phyloP scores from a whole-genome alignment of 495 filamentous ascomycete species.

The Paragyromitra xinjiangensis region DNA sequence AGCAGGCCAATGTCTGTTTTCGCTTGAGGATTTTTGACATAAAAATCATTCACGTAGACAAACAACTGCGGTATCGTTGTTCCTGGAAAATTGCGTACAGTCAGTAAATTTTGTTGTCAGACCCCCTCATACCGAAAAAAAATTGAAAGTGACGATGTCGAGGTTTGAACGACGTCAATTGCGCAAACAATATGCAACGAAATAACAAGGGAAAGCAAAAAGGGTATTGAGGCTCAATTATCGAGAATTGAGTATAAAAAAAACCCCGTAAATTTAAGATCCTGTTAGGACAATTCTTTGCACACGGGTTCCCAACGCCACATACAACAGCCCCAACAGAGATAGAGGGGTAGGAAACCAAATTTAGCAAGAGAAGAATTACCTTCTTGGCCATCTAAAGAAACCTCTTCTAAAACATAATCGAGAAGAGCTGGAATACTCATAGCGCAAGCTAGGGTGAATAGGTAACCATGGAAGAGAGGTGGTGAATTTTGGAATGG shows the following conservation, averaged over 20 bases:
- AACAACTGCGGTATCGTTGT: conserved; percentile 55
- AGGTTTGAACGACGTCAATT: conserved; percentile 51
- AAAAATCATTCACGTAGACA: conserved; percentile 57
- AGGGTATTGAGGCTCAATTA: conserved; percentile 53
- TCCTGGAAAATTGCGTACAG: conserved; percentile 36
- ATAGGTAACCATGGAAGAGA: conserved; percentile 32
- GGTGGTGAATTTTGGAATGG: conserved; percentile 26
- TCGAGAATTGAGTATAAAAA: conserved; percentile 17
- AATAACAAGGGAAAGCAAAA: conserved; percentile 43
- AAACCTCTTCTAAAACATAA: conserved; percentile 56
- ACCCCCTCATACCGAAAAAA: conserved; percentile 10
- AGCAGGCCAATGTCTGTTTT: conserved; percentile 41
- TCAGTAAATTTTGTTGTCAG: conserved; percentile 19
- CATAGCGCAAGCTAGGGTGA: conserved; percentile 46
- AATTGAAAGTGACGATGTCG: conserved; percentile 46
- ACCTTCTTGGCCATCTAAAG: conserved; percentile 57
- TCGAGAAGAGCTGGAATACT: conserved; percentile 56
- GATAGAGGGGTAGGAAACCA: neutral
- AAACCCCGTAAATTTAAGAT: conserved; percentile 3
- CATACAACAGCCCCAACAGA: conserved; percentile 29
- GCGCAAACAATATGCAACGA: conserved; percentile 34
- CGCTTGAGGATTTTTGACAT: conserved; percentile 50
- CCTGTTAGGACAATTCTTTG: conserved; percentile 17
- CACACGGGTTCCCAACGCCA: conserved; percentile 26
- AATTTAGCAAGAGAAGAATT: conserved; percentile 30